Conservation (phyloP, 2,329 filamentous ascomycete species). For the Colletotrichum sp. region DNA sequence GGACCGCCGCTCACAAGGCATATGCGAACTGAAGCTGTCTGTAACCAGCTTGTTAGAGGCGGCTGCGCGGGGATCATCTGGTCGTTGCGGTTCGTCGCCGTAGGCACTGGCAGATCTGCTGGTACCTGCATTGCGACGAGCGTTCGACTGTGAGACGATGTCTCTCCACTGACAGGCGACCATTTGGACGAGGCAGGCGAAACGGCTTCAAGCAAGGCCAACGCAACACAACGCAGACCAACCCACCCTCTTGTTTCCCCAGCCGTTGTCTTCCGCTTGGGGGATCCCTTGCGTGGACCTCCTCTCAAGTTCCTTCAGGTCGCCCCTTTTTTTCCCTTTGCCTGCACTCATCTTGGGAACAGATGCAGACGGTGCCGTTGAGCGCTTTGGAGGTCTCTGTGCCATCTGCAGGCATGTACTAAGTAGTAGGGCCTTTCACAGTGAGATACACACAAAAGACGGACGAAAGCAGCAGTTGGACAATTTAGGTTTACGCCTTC, state of each 20-base stretch:
- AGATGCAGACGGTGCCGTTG: not conserved
- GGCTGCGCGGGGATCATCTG: not conserved
- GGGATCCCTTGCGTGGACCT: not conserved
- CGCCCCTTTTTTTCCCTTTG: not conserved
- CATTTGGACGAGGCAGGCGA: not conserved
- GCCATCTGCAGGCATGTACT: not conserved
- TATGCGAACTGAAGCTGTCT: not conserved
- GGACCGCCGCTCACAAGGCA: not conserved
- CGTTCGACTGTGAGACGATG: slow-evolving; percentile 11
- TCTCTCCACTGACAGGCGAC: not conserved
- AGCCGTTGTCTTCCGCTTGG: not conserved
- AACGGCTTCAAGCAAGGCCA: not conserved
- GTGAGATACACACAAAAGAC: not conserved
- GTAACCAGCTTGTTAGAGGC: not conserved
- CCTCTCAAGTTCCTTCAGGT: not conserved
- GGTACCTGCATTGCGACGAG: slow-evolving; percentile 8
- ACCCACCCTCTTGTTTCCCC: not conserved
- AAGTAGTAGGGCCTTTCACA: not conserved
- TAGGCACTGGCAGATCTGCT: not conserved
- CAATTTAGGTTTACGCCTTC: slow-evolving; percentile 10
- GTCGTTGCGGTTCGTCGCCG: not conserved
- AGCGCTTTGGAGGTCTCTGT: slow-evolving; percentile 5
- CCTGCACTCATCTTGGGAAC: not conserved
- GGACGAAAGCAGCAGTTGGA: slow-evolving; percentile 7
- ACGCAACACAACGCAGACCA: not conserved